Percentiles rank a stretch among this genome's conserved stretches.
These are phyloP conservation scores for Silene coronaria DNA, from an alignment of 179 eudicot species.

Conservation along the genomic window DNA sequence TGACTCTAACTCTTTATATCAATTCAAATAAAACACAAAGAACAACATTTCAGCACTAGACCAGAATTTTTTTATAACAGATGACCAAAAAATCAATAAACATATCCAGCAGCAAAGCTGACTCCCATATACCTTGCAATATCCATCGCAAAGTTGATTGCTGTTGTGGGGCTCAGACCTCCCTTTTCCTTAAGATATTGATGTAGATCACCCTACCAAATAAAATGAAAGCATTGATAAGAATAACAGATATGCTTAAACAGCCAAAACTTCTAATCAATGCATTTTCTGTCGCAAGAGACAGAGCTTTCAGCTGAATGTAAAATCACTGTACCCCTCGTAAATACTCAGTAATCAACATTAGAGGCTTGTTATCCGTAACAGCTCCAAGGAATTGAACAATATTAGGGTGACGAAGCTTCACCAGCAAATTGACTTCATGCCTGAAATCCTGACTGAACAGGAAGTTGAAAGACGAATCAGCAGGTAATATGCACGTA, in stretches of 20 bases:
- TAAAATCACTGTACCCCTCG: slow-evolving; percentile 59
- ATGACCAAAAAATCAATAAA: not conserved
- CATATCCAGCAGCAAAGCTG: not conserved
- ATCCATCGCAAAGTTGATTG: slow-evolving; percentile 81
- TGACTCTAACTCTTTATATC: not conserved
- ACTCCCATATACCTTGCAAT: slow-evolving; percentile 67
- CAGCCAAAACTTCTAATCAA: not conserved
- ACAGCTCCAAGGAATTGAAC: slow-evolving; percentile 99
- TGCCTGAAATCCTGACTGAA: slow-evolving; percentile 97
- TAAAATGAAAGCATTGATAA: not conserved
- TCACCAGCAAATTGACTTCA: slow-evolving; percentile 89
- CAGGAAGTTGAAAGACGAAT: slow-evolving; percentile 2
- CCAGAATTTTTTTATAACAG: not conserved
- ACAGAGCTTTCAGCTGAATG: not conserved
- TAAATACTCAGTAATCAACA: slow-evolving; percentile 89
- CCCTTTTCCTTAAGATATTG: slow-evolving; percentile 84
- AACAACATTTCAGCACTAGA: not conserved
- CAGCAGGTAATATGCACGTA: not conserved
- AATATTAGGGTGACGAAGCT: slow-evolving; percentile 97
- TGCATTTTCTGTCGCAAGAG: not conserved
- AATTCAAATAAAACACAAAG: not conserved
- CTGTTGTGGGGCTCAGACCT: slow-evolving; percentile 70
- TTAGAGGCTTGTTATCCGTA: slow-evolving; percentile 86
- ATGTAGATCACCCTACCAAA: slow-evolving; percentile 83
- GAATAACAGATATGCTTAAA: not conserved